phyloP scores from a whole-genome alignment of 2,329 filamentous ascomycete species.

The Thielaviopsis punctulata region DNA sequence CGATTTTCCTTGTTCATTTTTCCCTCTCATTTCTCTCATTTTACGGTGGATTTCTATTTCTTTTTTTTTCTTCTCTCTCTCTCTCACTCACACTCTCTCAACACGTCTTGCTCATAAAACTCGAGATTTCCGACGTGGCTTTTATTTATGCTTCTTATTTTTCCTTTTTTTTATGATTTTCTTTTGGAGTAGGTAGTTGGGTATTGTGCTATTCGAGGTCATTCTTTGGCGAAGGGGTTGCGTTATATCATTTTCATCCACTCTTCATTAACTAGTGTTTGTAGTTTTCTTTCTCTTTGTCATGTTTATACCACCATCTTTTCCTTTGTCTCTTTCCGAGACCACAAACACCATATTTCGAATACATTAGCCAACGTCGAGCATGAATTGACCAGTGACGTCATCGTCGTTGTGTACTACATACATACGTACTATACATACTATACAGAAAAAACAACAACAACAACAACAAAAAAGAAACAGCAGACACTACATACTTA shows the following conservation, averaged over 20 bases:
- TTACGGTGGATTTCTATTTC: background rate
- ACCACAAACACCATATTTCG: background rate
- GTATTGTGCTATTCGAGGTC: conserved; percentile 4
- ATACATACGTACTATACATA: background rate
- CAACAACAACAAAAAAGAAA: background rate
- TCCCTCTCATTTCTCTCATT: background rate
- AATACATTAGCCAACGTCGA: background rate
- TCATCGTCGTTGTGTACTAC: no score
- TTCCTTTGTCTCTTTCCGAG: background rate
- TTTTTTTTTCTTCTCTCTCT: background rate
- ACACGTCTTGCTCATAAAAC: background rate
- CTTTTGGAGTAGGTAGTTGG: conserved; percentile 4
- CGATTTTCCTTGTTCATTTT: background rate
- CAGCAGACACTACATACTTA: background rate
- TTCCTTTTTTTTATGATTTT: background rate
- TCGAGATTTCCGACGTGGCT: background rate
- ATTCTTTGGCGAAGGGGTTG: conserved; percentile 1
- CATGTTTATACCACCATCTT: background rate
- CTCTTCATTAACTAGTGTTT: conserved; percentile 1
- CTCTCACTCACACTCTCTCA: no score
- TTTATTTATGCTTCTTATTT: background rate
- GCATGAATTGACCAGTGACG: background rate
- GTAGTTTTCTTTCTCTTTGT: background rate
- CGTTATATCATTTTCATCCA: background rate
- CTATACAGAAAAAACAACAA: background rate